These are phyloP conservation scores for Aspergillus texensis DNA, from an alignment of 2,329 filamentous ascomycete species.

Conservation along the genomic window DNA sequence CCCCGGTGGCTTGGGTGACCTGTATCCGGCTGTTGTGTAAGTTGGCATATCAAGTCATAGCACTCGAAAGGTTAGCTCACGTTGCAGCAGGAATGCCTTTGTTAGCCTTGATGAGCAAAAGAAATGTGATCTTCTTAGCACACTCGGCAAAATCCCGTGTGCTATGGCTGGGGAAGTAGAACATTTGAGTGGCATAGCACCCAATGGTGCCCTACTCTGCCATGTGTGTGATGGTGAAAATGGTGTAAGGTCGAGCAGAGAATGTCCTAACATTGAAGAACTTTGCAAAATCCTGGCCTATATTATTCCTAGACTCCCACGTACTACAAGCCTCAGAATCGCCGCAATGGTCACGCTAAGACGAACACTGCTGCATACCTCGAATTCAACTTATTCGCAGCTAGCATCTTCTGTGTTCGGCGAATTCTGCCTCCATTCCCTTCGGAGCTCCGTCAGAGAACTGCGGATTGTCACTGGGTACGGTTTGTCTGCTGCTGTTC, in stretches of 20 bases:
- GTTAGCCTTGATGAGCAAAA: slow-evolving; percentile 50
- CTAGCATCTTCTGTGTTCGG: slow-evolving; percentile 70
- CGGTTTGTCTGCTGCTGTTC: slow-evolving; percentile 8
- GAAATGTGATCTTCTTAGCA: slow-evolving; percentile 57
- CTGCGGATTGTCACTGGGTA: slow-evolving; percentile 78
- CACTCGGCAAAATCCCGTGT: slow-evolving; percentile 62
- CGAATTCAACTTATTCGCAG: slow-evolving; percentile 62
- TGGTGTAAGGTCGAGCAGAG: slow-evolving; percentile 15
- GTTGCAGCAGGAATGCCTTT: slow-evolving; percentile 45
- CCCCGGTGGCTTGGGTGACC: slow-evolving; percentile 37
- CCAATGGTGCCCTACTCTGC: slow-evolving; percentile 34
- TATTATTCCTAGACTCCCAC: slow-evolving; percentile 43
- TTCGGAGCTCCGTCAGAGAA: slow-evolving; percentile 83
- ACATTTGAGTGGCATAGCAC: slow-evolving; percentile 28
- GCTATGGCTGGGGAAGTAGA: slow-evolving; percentile 53
- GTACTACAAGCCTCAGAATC: slow-evolving; percentile 65
- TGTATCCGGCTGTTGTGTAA: slow-evolving; percentile 54
- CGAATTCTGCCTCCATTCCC: slow-evolving; percentile 77
- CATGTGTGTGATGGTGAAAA: slow-evolving; percentile 41
- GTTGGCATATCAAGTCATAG: slow-evolving; percentile 27
- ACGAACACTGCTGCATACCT: slow-evolving; percentile 69
- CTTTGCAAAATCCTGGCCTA: slow-evolving; percentile 49
- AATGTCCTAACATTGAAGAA: slow-evolving; percentile 30
- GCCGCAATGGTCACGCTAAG: slow-evolving; percentile 72
- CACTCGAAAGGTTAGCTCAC: background rate